Evolutionary conservation across 495 filamentous ascomycete species (phyloP), one percentile per base, ranked within the genome.

Genomic region (Hypoxylon fuscum): DNA sequence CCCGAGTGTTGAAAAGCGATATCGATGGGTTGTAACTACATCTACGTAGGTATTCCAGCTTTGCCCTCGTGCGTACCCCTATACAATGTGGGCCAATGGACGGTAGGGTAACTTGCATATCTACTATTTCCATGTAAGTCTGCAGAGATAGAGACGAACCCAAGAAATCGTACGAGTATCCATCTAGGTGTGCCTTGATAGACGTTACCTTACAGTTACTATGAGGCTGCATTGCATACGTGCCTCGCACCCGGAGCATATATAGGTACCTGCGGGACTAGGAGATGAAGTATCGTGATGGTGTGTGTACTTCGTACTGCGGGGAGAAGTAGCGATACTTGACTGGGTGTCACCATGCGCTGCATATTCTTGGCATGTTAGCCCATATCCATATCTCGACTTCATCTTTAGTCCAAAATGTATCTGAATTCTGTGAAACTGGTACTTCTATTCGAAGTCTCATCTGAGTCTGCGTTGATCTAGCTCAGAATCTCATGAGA

Each of bases 181-280:
- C 17, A 37, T 55, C 25, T 14, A 12, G 42, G 55, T 25, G 38
- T 45, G 46, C 37, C 55, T 45, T 56, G 25, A 27, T 44, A 64
- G 31, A 27, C 8, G 49, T 42, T 47, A 55, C 49, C 38, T 56
- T 55, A 53, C 31, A 55, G 48, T 48, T 44, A 42, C 38, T 50
- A 51, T 55, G 46, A 66, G 51, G 56, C 62, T 57, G 62, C 62
- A 66, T 63, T 66, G 62, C 56, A 66, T 64, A 31, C 38, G 21
- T 54, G 29, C 55, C 46, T 40, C 38, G 23, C 32, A 55, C 47
- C 49, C 45, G 21, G 43, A 52, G 22, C 45, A 56, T 53, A 45
- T 45, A 60, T 66, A 66, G 62, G 62, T 66, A 66, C 62, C 51
- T 66, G 62, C 62, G 56, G 62, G 62, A 66, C 62, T 47, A 27